phyloP scores from a whole-genome alignment of 2,329 filamentous ascomycete genomes.

The Ceratocystis alfenasii region DNA sequence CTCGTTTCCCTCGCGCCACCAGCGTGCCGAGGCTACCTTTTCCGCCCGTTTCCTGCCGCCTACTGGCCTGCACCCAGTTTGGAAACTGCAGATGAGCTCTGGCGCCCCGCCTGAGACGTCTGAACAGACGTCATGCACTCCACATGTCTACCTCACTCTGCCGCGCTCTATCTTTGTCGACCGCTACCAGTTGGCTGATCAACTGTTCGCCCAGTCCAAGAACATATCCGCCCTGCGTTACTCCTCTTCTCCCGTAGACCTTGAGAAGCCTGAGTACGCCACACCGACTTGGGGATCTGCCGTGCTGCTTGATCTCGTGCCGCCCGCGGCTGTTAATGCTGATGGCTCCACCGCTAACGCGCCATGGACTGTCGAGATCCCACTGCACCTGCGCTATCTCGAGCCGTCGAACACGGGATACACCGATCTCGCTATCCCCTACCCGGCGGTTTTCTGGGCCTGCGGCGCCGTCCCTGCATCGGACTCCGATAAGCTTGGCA shows the following conservation, averaged over 20 bases:
- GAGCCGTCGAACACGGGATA: slow-evolving; percentile 47
- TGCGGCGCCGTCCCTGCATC: slow-evolving; percentile 46
- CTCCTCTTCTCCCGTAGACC: slow-evolving; percentile 65
- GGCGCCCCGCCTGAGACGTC: slow-evolving; percentile 40
- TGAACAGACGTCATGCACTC: slow-evolving; percentile 43
- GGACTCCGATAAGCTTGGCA: slow-evolving; percentile 53
- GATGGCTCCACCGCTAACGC: slow-evolving; percentile 22
- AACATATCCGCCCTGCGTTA: slow-evolving; percentile 59
- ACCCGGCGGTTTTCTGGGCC: slow-evolving; percentile 83
- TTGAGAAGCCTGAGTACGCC: slow-evolving; percentile 81
- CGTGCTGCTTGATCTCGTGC: slow-evolving; percentile 60
- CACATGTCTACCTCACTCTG: slow-evolving; percentile 72
- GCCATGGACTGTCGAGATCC: slow-evolving; percentile 57
- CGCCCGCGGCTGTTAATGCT: slow-evolving; percentile 32
- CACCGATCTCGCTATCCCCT: slow-evolving; percentile 51
- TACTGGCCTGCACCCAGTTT: slow-evolving; percentile 70
- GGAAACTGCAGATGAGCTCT: slow-evolving; percentile 53
- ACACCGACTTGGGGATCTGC: slow-evolving; percentile 66
- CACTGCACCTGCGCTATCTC: slow-evolving; percentile 77
- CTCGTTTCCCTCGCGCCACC: slow-evolving; percentile 69
- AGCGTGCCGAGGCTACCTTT: slow-evolving; percentile 47
- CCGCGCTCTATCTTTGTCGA: slow-evolving; percentile 75
- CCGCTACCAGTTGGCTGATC: slow-evolving; percentile 68
- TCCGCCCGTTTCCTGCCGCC: slow-evolving; percentile 53
- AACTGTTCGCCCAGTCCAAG: slow-evolving; percentile 67